A percentile compares a stretch with the other conserved stretches of the same genome.
Conservation (phyloP, 495 filamentous ascomycete genomes). For the Bryoglossum gracile region DNA sequence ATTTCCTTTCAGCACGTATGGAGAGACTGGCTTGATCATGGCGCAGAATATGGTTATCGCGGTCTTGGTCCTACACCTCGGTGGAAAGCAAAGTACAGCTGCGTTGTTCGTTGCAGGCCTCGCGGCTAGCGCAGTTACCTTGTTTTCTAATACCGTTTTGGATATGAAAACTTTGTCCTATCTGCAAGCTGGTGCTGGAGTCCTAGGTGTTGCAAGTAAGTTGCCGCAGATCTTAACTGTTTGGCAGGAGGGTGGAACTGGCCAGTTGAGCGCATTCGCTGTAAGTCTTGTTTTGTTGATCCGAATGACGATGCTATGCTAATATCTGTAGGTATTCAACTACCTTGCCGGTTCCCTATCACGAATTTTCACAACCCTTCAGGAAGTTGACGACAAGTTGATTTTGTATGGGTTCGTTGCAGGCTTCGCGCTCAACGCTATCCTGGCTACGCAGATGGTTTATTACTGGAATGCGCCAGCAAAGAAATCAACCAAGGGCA, state of each 20-base stretch:
- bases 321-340: slow-evolving; percentile 75
- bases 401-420: slow-evolving; percentile 91
- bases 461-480: slow-evolving; percentile 85
- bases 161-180: slow-evolving; percentile 62
- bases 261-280: slow-evolving; percentile 91
- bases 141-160: slow-evolving; percentile 47
- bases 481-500: slow-evolving; percentile 12
- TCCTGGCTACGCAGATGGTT: slow-evolving; percentile 85
- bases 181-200: slow-evolving; percentile 79
- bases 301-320: slow-evolving; percentile 3
- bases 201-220: slow-evolving; percentile 79
- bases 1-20: slow-evolving; percentile 93
- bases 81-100: slow-evolving; percentile 50
- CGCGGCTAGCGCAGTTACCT: slow-evolving; percentile 54
- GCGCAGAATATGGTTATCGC: slow-evolving; percentile 87
- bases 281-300: slow-evolving; percentile 45
- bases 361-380: slow-evolving; percentile 92
- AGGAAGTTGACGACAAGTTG: slow-evolving; percentile 91
- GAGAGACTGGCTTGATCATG: slow-evolving; percentile 85
- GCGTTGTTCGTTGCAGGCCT: slow-evolving; percentile 71
- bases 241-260: slow-evolving; percentile 76
- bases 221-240: slow-evolving; percentile 84
- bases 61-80: slow-evolving; percentile 73
- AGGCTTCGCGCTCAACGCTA: slow-evolving; percentile 77
- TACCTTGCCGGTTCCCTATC: slow-evolving; percentile 87